A percentile compares a stretch with the other conserved stretches of the same genome.
These are phyloP conservation scores for Hippophae gyantsensis DNA, from an alignment of 306 rosid species.

Conservation along the genomic window DNA sequence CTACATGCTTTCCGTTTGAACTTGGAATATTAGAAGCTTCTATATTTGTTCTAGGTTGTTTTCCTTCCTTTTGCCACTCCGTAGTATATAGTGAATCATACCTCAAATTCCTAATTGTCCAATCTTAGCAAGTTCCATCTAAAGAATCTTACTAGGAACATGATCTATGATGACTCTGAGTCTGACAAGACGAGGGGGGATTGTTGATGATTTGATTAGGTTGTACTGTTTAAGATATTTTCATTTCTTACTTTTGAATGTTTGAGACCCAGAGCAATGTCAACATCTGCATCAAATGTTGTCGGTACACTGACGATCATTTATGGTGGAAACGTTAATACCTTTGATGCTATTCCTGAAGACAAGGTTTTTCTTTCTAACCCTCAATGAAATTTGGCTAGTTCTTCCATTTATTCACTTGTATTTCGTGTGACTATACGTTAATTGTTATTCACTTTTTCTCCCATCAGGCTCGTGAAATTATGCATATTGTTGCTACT, in stretches of 20 bases:
- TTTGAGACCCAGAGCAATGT: constrained; percentile 30
- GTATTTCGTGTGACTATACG: neutral
- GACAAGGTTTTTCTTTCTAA: constrained; percentile 35
- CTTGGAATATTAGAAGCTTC: no score
- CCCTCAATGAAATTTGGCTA: neutral
- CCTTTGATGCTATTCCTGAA: constrained; percentile 53
- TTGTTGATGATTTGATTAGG: neutral
- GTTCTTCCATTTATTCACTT: constrained; percentile 5
- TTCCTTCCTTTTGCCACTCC: no score
- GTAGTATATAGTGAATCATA: no score
- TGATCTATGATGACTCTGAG: no score
- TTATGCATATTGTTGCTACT: constrained; percentile 39
- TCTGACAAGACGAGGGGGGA: neutral
- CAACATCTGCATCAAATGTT: constrained; percentile 27
- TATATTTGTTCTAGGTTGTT: no score
- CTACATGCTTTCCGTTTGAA: no score
- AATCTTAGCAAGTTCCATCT: no score
- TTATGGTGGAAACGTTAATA: constrained; percentile 45
- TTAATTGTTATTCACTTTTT: neutral
- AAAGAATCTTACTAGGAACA: no score
- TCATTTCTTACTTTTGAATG: constrained; percentile 7
- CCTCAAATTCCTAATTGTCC: no score
- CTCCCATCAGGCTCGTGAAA: constrained; percentile 42
- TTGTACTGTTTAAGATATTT: constrained; percentile 3
- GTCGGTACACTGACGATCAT: constrained; percentile 40